Conservation (phyloP, 495 filamentous ascomycete species). For the Lasiosphaeris hirsuta region DNA sequence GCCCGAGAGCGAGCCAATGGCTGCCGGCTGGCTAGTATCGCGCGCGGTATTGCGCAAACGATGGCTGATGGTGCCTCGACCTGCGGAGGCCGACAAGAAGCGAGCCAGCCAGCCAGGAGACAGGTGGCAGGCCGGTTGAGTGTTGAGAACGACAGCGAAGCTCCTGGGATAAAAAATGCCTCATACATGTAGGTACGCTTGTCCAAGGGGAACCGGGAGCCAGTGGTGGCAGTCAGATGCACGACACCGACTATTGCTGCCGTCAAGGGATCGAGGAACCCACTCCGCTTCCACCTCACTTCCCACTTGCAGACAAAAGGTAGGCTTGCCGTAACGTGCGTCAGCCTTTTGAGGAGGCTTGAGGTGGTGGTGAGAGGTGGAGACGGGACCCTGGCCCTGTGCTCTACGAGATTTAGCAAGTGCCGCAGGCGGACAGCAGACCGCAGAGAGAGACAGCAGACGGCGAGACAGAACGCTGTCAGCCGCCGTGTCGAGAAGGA, state of each 20-base stretch:
- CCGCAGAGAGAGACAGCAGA: too few species aligned
- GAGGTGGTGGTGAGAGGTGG: neutral
- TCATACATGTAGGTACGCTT: neutral
- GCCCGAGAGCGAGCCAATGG: slow-evolving; percentile 8
- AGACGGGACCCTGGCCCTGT: neutral
- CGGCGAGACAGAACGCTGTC: too few species aligned
- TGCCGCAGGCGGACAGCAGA: neutral
- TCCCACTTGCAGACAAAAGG: neutral
- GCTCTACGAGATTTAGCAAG: neutral
- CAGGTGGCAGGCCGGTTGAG: neutral
- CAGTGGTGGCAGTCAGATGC: slow-evolving; percentile 3
- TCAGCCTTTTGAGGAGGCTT: slow-evolving; percentile 1
- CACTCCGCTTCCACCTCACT: too few species aligned
- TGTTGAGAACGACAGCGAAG: neutral
- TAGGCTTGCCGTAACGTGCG: neutral
- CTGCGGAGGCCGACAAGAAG: neutral
- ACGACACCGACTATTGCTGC: slow-evolving; percentile 6
- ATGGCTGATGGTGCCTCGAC: neutral
- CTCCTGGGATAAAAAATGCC: slow-evolving; percentile 6
- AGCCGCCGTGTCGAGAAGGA: too few species aligned
- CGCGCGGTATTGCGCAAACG: neutral
- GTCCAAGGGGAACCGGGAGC: neutral
- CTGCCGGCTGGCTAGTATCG: too few species aligned
- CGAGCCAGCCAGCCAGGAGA: neutral
- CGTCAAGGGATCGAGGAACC: too few species aligned